These are phyloP conservation scores for Didymellaceae sp. DNA, from an alignment of 2,329 filamentous ascomycete species.

Conservation along the genomic window DNA sequence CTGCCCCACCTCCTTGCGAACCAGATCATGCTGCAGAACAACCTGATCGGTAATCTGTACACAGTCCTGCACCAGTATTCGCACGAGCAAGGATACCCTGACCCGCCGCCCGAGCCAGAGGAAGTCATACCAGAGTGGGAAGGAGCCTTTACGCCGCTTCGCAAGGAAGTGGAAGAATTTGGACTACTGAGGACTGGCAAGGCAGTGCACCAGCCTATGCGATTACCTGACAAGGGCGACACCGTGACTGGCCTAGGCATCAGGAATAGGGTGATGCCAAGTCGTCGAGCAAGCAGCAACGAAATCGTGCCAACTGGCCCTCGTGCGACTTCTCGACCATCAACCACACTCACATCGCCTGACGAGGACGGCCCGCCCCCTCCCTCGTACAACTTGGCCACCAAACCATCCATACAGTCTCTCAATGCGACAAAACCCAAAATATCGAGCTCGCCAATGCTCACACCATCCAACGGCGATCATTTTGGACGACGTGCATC, in stretches of 20 bases:
- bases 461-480: conserved; percentile 41
- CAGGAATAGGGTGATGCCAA: conserved; percentile 51
- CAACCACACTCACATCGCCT: conserved; percentile 32
- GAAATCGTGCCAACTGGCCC: conserved; percentile 44
- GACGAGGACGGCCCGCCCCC: conserved; percentile 36
- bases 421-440: conserved; percentile 44
- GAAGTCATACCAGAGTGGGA: conserved; percentile 73
- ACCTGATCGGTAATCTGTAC: conserved; percentile 78
- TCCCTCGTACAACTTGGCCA: conserved; percentile 38
- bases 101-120: conserved; percentile 74
- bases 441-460: conserved; percentile 43
- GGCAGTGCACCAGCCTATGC: conserved; percentile 65
- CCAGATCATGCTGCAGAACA: conserved; percentile 79
- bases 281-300: conserved; percentile 40
- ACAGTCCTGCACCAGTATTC: conserved; percentile 78
- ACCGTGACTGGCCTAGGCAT: conserved; percentile 57
- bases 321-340: conserved; percentile 38
- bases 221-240: conserved; percentile 53
- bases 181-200: conserved; percentile 71
- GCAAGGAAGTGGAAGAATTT: conserved; percentile 70
- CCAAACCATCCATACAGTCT: conserved; percentile 44
- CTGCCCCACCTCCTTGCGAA: conserved; percentile 73
- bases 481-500: conserved; percentile 41
- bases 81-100: conserved; percentile 70
- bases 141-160: conserved; percentile 65